Evolutionary conservation across 2,329 filamentous ascomycete species (phyloP).

Genomic region (Colletotrichum simmondsii): DNA sequence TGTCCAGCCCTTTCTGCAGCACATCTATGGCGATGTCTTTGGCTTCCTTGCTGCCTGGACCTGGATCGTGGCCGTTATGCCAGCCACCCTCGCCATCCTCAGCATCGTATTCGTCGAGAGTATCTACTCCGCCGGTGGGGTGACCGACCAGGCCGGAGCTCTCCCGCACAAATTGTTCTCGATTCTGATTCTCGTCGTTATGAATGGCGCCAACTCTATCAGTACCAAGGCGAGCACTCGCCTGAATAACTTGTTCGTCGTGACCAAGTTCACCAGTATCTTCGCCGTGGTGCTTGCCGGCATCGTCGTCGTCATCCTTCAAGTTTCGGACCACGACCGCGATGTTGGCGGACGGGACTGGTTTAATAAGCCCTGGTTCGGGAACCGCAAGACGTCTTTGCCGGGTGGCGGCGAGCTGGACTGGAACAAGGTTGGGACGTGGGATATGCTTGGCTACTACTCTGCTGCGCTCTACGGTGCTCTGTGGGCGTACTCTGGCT

Average conservation of each 20-base stretch:
- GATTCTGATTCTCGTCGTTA: conserved; percentile 56
- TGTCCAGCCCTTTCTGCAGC: conserved; percentile 70
- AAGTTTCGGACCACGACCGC: conserved; percentile 47
- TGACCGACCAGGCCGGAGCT: conserved; percentile 54
- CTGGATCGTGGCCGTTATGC: conserved; percentile 73
- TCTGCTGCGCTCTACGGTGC: conserved; percentile 71
- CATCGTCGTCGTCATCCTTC: conserved; percentile 56
- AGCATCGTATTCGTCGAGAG: conserved; percentile 73
- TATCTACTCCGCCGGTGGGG: conserved; percentile 63
- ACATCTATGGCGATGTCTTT: conserved; percentile 69
- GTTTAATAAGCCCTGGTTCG: conserved; percentile 66
- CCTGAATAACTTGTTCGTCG: conserved; percentile 66
- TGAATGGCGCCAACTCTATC: conserved; percentile 64
- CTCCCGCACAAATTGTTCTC: conserved; percentile 63
- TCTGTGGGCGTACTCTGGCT: conserved; percentile 73
- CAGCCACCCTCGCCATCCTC: conserved; percentile 71
- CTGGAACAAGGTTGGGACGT: conserved; percentile 60
- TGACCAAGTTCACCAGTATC: conserved; percentile 63
- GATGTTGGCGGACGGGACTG: conserved; percentile 61
- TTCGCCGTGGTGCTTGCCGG: conserved; percentile 60
- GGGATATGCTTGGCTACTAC: conserved; percentile 70
- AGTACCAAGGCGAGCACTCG: conserved; percentile 66
- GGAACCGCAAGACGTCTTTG: conserved; percentile 57
- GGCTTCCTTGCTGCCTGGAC: conserved; percentile 75
- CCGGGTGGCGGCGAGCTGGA: conserved; percentile 61